Evolutionary conservation across 192 early-diverging fungal species (phyloP).

Genomic region (Rhizoclosmatium globosum): DNA sequence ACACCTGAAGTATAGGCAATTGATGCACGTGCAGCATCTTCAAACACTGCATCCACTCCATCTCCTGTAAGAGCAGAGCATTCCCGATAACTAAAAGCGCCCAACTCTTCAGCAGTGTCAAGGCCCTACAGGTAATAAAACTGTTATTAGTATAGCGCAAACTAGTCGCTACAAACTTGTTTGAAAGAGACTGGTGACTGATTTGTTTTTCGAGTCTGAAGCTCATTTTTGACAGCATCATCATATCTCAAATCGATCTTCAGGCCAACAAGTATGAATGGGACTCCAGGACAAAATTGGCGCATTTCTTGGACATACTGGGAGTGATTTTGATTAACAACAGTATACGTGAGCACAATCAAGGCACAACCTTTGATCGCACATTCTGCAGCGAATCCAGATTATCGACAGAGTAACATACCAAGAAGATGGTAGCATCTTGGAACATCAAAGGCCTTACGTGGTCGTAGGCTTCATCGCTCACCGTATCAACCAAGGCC

Average conservation of each 20-base stretch:
- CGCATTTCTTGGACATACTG: neutral
- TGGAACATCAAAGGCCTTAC: slow-evolving; percentile 86
- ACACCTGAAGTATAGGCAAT: slow-evolving; percentile 40
- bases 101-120: slow-evolving; percentile 75
- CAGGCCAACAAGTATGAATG: slow-evolving; percentile 40
- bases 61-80: slow-evolving; percentile 84
- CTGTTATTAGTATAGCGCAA: neutral
- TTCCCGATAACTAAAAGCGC: slow-evolving; percentile 86
- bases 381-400: slow-evolving; percentile 39
- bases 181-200: neutral
- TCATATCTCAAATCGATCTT: slow-evolving; percentile 43
- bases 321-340: neutral
- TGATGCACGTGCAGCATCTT: slow-evolving; percentile 86
- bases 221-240: neutral
- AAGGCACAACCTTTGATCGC: slow-evolving; percentile 11
- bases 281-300: slow-evolving; percentile 13
- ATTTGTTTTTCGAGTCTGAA: neutral
- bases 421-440: slow-evolving; percentile 81
- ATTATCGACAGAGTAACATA: slow-evolving; percentile 76
- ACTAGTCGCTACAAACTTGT: neutral
- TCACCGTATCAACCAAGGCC: slow-evolving; percentile 92
- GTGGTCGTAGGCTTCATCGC: slow-evolving; percentile 89
- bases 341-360: neutral
- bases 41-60: slow-evolving; percentile 89
- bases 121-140: slow-evolving; percentile 53